These are phyloP conservation scores for Suillus ampliporus DNA, from an alignment of 768 basidiomycete species.

Conservation along the genomic window DNA sequence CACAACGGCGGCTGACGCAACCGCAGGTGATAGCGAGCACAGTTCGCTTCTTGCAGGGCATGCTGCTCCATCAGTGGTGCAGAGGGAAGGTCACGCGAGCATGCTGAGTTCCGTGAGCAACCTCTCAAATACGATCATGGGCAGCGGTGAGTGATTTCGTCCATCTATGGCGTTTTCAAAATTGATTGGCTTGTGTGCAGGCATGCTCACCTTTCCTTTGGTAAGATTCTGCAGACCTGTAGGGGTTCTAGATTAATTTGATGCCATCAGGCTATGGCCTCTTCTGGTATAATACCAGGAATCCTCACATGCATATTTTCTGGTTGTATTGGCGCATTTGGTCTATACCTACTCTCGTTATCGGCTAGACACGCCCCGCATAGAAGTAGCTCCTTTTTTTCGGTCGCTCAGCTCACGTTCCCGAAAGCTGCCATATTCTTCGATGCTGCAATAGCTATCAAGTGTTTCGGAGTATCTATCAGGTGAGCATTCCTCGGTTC, in stretches of 20 bases:
- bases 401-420: constrained; percentile 84
- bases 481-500: constrained; percentile 54
- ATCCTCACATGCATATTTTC: constrained; percentile 87
- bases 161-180: constrained; percentile 1
- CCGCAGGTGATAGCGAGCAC: constrained; percentile 48
- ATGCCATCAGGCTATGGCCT: constrained; percentile 78
- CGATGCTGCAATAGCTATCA: constrained; percentile 92
- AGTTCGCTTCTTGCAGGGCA: constrained; percentile 63
- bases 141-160: constrained; percentile 66
- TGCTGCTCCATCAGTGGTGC: constrained; percentile 21
- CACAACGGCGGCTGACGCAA: constrained; percentile 33
- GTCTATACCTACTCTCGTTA: constrained; percentile 85
- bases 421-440: constrained; percentile 88
- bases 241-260: background rate
- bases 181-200: constrained; percentile 41
- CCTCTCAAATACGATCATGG: constrained; percentile 89
- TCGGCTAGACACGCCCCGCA: constrained; percentile 81
- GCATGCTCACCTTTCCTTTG: constrained; percentile 89
- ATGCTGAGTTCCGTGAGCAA: constrained; percentile 77
- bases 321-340: constrained; percentile 77
- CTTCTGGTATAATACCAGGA: constrained; percentile 88
- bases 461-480: constrained; percentile 96
- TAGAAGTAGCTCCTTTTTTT: constrained; percentile 82
- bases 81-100: constrained; percentile 69
- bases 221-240: constrained; percentile 43